Evolutionary conservation across 2,329 filamentous ascomycete genomes (phyloP).

Genomic region (Colletotrichum tabaci): DNA sequence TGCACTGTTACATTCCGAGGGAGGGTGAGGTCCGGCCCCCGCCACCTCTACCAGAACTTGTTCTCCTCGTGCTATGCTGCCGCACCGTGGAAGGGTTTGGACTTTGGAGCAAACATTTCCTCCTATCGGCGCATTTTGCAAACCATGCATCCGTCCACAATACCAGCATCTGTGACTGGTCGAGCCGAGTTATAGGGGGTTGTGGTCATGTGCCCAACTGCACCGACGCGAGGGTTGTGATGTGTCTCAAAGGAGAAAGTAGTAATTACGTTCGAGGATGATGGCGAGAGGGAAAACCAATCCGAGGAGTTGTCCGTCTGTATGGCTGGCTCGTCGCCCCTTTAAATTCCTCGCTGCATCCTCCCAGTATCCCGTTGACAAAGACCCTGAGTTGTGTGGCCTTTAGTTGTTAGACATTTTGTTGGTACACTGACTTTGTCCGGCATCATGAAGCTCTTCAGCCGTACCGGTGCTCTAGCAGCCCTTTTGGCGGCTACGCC

Average conservation of each 20-base stretch:
- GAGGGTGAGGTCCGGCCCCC: slow-evolving; percentile 5
- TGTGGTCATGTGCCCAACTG: slow-evolving; percentile 32
- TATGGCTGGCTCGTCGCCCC: not conserved
- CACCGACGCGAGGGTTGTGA: not conserved
- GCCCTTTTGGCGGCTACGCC: slow-evolving; percentile 34
- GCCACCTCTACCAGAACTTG: not conserved
- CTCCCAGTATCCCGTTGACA: not conserved
- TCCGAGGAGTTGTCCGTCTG: not conserved
- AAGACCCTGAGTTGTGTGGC: not conserved
- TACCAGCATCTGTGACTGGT: slow-evolving; percentile 20
- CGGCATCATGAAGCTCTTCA: slow-evolving; percentile 40
- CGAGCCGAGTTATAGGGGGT: slow-evolving; percentile 9
- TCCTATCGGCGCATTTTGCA: slow-evolving; percentile 39
- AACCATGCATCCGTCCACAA: slow-evolving; percentile 24
- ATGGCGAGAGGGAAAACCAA: not conserved
- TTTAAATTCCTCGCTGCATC: slow-evolving; percentile 24
- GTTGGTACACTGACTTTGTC: slow-evolving; percentile 18
- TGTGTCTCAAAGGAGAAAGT: slow-evolving; percentile 30
- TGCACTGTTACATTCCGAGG: slow-evolving; percentile 38
- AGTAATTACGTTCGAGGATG: not conserved
- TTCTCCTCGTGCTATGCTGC: not conserved
- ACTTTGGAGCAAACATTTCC: slow-evolving; percentile 27
- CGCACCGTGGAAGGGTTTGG: not conserved
- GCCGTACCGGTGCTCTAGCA: slow-evolving; percentile 37
- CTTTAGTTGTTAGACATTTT: slow-evolving; percentile 26